Percentiles rank a stretch among this genome's conserved stretches.
These are phyloP conservation scores for Phenoliferia sp. DNA, from an alignment of 1,284 basidiomycete genomes.

Conservation along the genomic window DNA sequence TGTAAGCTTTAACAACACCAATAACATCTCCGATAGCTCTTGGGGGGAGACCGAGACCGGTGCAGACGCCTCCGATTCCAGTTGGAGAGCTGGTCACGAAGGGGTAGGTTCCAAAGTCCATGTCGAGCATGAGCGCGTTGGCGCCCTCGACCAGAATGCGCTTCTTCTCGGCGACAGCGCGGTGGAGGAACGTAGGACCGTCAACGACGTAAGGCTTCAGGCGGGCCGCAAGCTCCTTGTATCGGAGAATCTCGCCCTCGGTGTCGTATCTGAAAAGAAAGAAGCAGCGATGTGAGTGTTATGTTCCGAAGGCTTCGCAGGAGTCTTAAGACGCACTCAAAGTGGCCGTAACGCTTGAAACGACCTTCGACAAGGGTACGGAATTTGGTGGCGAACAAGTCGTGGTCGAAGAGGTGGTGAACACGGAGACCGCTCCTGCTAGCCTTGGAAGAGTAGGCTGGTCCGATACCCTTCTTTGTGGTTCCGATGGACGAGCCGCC, in stretches of 20 bases:
- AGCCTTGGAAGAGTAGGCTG: conserved; percentile 96
- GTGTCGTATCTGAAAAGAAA: conserved; percentile 66
- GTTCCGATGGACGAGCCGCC: conserved; percentile 94
- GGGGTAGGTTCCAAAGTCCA: conserved; percentile 97
- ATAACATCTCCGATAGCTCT: conserved; percentile 76
- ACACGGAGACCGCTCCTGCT: conserved; percentile 92
- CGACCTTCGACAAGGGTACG: conserved; percentile 91
- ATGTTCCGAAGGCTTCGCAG: background rate
- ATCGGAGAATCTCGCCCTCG: conserved; percentile 88
- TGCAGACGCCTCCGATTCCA: conserved; percentile 89
- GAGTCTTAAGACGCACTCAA: conserved; percentile 54
- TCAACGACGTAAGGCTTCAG: conserved; percentile 85
- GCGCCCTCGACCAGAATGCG: conserved; percentile 90
- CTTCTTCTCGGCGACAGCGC: conserved; percentile 66
- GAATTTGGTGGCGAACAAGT: conserved; percentile 85
- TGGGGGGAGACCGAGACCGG: conserved; percentile 91
- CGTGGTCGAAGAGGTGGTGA: conserved; percentile 87
- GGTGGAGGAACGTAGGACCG: conserved; percentile 78
- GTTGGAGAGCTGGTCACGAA: conserved; percentile 94
- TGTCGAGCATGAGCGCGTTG: conserved; percentile 95
- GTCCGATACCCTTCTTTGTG: conserved; percentile 96
- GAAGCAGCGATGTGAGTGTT: background rate
- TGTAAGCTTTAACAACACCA: conserved; percentile 96
- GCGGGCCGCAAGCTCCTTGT: conserved; percentile 81
- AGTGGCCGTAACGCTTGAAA: conserved; percentile 96